These are phyloP conservation scores for Tetraselmis chui DNA, from an alignment of 139 green algal genomes.

Conservation along the genomic window DNA sequence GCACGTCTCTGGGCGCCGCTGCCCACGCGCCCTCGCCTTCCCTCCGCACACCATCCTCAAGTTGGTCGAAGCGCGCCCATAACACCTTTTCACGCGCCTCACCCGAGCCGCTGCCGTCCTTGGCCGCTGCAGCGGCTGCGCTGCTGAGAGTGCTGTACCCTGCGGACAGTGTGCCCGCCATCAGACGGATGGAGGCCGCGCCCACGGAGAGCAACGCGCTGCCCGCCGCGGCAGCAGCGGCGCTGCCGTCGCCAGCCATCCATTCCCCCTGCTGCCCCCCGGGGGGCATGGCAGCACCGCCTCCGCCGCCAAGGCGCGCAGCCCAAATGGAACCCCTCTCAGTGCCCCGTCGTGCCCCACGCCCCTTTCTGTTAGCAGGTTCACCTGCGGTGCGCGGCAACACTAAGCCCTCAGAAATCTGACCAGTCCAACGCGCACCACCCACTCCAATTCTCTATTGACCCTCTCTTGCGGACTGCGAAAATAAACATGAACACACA, in stretches of 20 bases:
- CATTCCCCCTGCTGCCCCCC: not conserved
- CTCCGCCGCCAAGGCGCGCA: not conserved
- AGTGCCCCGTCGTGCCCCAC: too few species aligned
- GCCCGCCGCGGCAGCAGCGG: too few species aligned
- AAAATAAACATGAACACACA: too few species aligned
- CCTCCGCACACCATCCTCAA: constrained; percentile 4
- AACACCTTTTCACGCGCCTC: constrained; percentile 11
- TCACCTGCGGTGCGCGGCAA: too few species aligned
- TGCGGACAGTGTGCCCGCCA: not conserved
- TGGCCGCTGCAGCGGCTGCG: too few species aligned
- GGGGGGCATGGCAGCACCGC: not conserved
- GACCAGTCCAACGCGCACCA: too few species aligned
- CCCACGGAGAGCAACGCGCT: not conserved
- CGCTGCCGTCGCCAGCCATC: not conserved
- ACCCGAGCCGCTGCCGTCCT: not conserved
- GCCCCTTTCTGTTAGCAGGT: too few species aligned
- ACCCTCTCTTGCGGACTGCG: too few species aligned
- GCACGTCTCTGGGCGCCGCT: constrained; percentile 3
- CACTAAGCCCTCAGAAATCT: too few species aligned
- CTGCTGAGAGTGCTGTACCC: not conserved
- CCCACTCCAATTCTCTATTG: too few species aligned
- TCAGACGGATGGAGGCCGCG: not conserved
- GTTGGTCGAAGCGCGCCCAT: constrained; percentile 11
- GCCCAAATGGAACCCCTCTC: too few species aligned
- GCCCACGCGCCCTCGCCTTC: not conserved